These are phyloP conservation scores for Pseudoperonospora humuli DNA, from an alignment of 352 stramenopile genomes.

Conservation along the genomic window DNA sequence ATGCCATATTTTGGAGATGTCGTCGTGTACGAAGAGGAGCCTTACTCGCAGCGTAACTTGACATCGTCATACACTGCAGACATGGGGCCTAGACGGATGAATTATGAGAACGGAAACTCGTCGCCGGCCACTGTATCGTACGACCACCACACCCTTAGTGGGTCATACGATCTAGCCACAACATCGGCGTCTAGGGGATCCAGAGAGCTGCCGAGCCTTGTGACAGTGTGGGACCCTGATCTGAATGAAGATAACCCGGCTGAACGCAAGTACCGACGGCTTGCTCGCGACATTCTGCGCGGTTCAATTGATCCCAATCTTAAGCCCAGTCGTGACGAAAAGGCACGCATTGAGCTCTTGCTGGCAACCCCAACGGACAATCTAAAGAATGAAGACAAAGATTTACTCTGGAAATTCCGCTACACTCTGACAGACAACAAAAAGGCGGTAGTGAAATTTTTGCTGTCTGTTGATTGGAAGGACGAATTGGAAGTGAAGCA, in stretches of 20 bases:
- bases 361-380: conserved; percentile 91
- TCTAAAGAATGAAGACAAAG: conserved; percentile 88
- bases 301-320: conserved; percentile 96
- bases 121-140: conserved; percentile 21
- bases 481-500: conserved; percentile 96
- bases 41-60: conserved; percentile 72
- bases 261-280: conserved; percentile 97
- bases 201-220: conserved; percentile 39
- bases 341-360: conserved; percentile 88
- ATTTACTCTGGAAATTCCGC: conserved; percentile 94
- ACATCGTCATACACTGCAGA: conserved; percentile 48
- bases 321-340: conserved; percentile 94
- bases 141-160: conserved; percentile 36
- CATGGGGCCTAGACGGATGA: conserved; percentile 31
- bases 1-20: conserved; percentile 89
- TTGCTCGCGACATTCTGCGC: conserved; percentile 92
- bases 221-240: conserved; percentile 80
- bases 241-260: conserved; percentile 87
- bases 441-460: conserved; percentile 96
- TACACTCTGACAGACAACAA: conserved; percentile 94
- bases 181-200: conserved; percentile 17
- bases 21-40: conserved; percentile 89
- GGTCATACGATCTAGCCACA: conserved; percentile 39
- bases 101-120: conserved; percentile 22
- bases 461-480: conserved; percentile 97